Evolutionary conservation across 2,329 filamentous ascomycete genomes (phyloP).

Genomic region (Neofusicoccum laricinum): DNA sequence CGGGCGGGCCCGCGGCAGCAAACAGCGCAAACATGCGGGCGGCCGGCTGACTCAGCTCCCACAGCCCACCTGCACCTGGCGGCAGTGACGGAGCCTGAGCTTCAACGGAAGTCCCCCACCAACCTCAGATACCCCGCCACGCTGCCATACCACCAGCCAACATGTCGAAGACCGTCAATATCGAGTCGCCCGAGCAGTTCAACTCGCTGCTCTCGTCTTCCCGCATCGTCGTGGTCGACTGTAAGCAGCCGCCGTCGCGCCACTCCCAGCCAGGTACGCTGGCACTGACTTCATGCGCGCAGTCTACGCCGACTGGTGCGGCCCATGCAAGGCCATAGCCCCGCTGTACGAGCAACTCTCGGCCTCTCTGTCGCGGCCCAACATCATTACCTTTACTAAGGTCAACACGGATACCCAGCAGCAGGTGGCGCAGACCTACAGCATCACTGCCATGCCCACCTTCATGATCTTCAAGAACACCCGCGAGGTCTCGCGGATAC

Average conservation of each 20-base stretch:
- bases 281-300: slow-evolving; percentile 22
- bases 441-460: slow-evolving; percentile 78
- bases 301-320: slow-evolving; percentile 90
- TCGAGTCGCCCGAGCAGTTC: slow-evolving; percentile 42
- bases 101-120: not conserved
- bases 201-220: slow-evolving; percentile 66
- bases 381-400: slow-evolving; percentile 79
- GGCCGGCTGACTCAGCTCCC: not conserved
- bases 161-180: slow-evolving; percentile 46
- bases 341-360: slow-evolving; percentile 80
- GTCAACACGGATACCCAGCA: slow-evolving; percentile 77
- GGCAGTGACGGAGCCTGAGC: not conserved
- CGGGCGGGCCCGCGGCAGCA: not conserved
- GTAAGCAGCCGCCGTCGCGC: slow-evolving; percentile 54
- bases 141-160: slow-evolving; percentile 19
- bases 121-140: slow-evolving; percentile 1
- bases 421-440: slow-evolving; percentile 70
- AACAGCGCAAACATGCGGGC: slow-evolving; percentile 2
- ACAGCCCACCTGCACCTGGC: not conserved
- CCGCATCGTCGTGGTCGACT: slow-evolving; percentile 81
- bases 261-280: slow-evolving; percentile 18
- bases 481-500: slow-evolving; percentile 63
- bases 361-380: slow-evolving; percentile 64
- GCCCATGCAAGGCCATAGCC: slow-evolving; percentile 78
- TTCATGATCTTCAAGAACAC: slow-evolving; percentile 78